Evolutionary conservation across 2,329 filamentous ascomycete genomes (phyloP).

Genomic region (Alternaria brassicicola): DNA sequence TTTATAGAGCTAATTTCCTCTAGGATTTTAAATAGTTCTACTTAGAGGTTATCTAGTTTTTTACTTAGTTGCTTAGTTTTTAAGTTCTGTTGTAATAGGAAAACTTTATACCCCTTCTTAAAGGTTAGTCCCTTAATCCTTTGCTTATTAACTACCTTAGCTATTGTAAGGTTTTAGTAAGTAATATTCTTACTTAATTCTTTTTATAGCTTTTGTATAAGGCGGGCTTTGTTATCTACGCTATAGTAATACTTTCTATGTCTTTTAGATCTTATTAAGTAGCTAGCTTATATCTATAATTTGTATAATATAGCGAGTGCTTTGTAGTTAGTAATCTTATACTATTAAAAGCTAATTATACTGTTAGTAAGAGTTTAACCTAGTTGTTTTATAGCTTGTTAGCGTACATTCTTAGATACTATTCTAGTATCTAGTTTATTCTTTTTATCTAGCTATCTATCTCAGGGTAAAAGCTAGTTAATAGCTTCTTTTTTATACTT

Average conservation of each 20-base stretch:
- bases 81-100: background rate
- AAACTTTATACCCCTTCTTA: background rate
- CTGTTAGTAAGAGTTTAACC: no score
- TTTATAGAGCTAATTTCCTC: background rate
- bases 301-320: no score
- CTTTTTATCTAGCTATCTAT: no score
- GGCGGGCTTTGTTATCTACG: background rate
- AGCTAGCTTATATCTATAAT: background rate
- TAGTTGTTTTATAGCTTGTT: no score
- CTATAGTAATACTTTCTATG: no score
- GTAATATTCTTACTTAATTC: background rate
- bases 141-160: background rate
- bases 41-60: background rate
- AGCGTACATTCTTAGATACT: no score
- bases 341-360: no score
- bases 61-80: background rate
- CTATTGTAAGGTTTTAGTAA: background rate
- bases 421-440: no score
- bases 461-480: no score
- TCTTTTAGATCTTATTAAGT: background rate
- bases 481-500: no score
- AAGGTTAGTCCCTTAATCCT: slow-evolving; percentile 2
- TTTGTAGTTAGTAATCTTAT: no score
- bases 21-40: background rate
- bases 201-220: background rate